Percentiles rank a stretch among this genome's conserved stretches.
phyloP scores from a whole-genome alignment of 306 rosid species.

The Oxytropis ochrocephala region DNA sequence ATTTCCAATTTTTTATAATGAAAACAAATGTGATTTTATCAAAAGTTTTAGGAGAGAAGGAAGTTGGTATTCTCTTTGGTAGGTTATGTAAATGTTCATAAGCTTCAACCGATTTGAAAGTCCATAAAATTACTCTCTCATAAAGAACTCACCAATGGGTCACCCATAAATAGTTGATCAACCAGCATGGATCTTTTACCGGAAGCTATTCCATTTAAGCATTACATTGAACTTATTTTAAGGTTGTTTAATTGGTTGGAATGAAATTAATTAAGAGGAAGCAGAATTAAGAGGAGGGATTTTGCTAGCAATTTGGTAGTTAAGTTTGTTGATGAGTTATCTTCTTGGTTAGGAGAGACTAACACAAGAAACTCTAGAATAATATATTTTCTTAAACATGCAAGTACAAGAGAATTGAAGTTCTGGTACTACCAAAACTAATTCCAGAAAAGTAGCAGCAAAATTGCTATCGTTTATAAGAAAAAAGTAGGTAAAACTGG shows the following conservation, averaged over 20 bases:
- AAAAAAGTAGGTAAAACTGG: slow-evolving; percentile 58
- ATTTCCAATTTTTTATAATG: no score
- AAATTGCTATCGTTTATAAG: slow-evolving; percentile 12
- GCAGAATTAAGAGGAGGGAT: neutral
- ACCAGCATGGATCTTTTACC: slow-evolving; percentile 11
- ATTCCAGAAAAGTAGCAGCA: slow-evolving; percentile 12
- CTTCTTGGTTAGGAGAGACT: slow-evolving; percentile 43
- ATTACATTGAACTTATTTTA: slow-evolving; percentile 24
- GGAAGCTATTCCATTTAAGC: slow-evolving; percentile 26
- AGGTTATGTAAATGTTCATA: neutral
- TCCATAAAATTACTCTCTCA: slow-evolving; percentile 11
- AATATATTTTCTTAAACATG: slow-evolving; percentile 3
- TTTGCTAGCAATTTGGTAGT: slow-evolving; percentile 27
- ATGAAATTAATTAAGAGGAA: slow-evolving; percentile 16
- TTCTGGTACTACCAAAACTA: slow-evolving; percentile 45
- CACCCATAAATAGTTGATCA: slow-evolving; percentile 17
- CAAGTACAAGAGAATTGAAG: slow-evolving; percentile 24
- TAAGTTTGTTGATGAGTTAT: slow-evolving; percentile 47
- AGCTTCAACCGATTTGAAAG: slow-evolving; percentile 8
- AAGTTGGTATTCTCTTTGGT: neutral
- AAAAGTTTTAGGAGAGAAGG: neutral
- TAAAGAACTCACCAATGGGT: slow-evolving; percentile 1
- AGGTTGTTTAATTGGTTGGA: slow-evolving; percentile 42
- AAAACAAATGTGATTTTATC: neutral
- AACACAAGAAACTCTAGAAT: slow-evolving; percentile 23